Evolutionary conservation across 2,329 filamentous ascomycete genomes (phyloP), one percentile per base, ranked within the genome.

Genomic region (Pseudogymnoascus destructans): DNA sequence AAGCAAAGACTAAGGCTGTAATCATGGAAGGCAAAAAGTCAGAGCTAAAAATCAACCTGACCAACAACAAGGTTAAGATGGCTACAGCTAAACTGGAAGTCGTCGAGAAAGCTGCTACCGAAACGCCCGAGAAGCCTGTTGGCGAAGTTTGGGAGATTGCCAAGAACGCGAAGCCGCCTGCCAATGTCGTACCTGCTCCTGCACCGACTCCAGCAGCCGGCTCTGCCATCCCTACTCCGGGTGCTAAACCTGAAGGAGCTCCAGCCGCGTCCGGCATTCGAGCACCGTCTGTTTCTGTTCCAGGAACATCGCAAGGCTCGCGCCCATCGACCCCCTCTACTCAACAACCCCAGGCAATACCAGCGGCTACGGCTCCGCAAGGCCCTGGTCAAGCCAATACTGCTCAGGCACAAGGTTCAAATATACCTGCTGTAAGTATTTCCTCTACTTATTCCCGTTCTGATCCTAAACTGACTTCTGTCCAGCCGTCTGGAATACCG

Each of bases 61-160:
- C 83, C 5, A 85, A 92, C 64, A 87, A 85, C 64, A 82, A 85
- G 68, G 73, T 78, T 52, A 81, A 79, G 61, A 73, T 74, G 7
- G 81, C 84, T 0, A 77, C 77, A 56, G 87, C 85, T 3, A 95
- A 93, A 73, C 73, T 95, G 30, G 79, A 80, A 1, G 81, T 93
- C 1, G 87, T 97, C 3, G 80, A 90, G 66, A 87, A 82, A 52
- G 91, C 92, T 10, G 89, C 86, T 0, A 79, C 78, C n/a, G 86
- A 95, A 54, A 96, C 91, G 0, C 92, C 92, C 0, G 78, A 92
- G 65, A 84, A 83, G 68, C 82, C 90, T 0, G 89, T 97, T 3
- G 80, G 75, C 8, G 90, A 96, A 70, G 91, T 96, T 0, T 96
- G 89, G 87, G 83, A 86, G 62, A 74, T 87, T 58, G 90, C 86